Percentiles rank a stretch among this genome's conserved stretches.
These are phyloP conservation scores for Paxillus rubicundulus DNA, from an alignment of 768 basidiomycete species.

Conservation along the genomic window DNA sequence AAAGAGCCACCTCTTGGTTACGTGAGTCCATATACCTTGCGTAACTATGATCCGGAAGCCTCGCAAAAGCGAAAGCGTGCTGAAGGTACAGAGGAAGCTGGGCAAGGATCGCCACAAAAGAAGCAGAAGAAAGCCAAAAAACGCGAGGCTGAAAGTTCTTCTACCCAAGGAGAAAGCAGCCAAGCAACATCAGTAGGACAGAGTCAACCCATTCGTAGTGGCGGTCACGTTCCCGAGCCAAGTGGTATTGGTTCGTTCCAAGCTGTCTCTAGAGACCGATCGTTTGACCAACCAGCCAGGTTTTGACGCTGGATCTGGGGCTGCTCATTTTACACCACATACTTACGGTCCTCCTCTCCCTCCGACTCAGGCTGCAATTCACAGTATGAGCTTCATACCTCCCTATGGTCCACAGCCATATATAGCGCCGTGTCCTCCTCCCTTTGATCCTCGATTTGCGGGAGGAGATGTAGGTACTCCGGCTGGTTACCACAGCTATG, in stretches of 20 bases:
- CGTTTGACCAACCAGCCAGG: constrained; percentile 15
- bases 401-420: constrained; percentile 1
- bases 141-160: constrained; percentile 16
- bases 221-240: constrained; percentile 14
- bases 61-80: constrained; percentile 38
- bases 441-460: constrained; percentile 11
- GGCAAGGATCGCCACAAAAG: constrained; percentile 17
- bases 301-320: constrained; percentile 17
- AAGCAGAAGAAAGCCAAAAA: constrained; percentile 32
- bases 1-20: constrained; percentile 41
- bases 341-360: neutral
- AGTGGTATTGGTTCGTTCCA: constrained; percentile 18
- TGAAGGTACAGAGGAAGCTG: constrained; percentile 18
- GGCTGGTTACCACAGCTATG: neutral
- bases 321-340: constrained; percentile 8
- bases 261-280: constrained; percentile 6
- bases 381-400: neutral
- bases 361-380: neutral
- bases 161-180: constrained; percentile 8
- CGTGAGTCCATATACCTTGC: constrained; percentile 33
- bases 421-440: constrained; percentile 11
- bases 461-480: neutral
- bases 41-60: constrained; percentile 24
- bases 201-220: neutral
- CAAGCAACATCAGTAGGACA: neutral